Evolutionary conservation across 495 filamentous ascomycete genomes (phyloP), one percentile per base, ranked within the genome.

Genomic region (Penicillium psychrofluorescens): DNA sequence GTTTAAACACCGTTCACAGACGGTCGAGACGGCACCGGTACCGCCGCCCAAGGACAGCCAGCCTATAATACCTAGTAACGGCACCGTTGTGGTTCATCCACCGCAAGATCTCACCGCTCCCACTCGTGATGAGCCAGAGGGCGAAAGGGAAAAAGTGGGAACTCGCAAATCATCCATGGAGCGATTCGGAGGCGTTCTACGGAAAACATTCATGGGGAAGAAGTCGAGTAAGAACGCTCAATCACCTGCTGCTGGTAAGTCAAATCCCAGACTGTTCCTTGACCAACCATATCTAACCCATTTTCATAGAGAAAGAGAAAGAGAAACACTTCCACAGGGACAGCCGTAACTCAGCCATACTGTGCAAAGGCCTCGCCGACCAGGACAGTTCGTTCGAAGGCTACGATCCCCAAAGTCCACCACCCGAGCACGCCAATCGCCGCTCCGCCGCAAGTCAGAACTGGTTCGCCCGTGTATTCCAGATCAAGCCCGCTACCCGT

Each of bases 391-490:
- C 54, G 0, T 45, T 45, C 8, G 56, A 60, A 32, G 32, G 47
- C 0, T 38, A 53, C 2, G 53, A 49, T 16, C 28, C 32, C 0
- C 37, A 39, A 5, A 60, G 51, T 16, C 40, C 47, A 8, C 40
- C 37, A 8, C 40, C 35, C 12, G 30, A 33, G 32, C 2, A 34
- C n/a, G 44, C 38, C 33, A 58, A 53, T 31, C 57, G 40, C 12
- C 56, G 44, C 32, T 58, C 40, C 27, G 32, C 42, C 31, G 48
- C 43, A 33, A 68, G 66, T 45, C 74, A 83, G 46, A 92, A 85
- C 45, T 95, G 90, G 89, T 74, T 98, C 38, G 80, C 85, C 30
- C 84, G 85, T 11, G 78, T 97, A 14, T 84, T 98, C 65, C 80
- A 88, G 38, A 83, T 96, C 61, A 95, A 92, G 55, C 91, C 92